These are phyloP conservation scores for Chalciporus pseudorubinellus DNA, from an alignment of 768 basidiomycete species.

Conservation along the genomic window DNA sequence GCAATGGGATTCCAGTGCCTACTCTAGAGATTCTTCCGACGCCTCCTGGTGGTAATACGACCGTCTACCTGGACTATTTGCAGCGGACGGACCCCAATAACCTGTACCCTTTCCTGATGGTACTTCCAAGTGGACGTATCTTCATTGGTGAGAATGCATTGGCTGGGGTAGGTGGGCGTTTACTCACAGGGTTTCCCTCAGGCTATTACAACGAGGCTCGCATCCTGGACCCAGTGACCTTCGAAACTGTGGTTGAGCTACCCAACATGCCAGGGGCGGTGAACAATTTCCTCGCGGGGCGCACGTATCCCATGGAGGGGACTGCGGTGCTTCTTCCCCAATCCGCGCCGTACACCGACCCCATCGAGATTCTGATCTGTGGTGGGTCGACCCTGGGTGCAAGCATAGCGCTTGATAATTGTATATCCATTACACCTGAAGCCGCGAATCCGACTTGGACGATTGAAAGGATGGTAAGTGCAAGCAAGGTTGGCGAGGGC, in stretches of 20 bases:
- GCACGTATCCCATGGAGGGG: slow-evolving; percentile 78
- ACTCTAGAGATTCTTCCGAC: slow-evolving; percentile 71
- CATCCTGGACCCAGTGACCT: slow-evolving; percentile 64
- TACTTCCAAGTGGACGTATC: slow-evolving; percentile 66
- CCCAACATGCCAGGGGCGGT: slow-evolving; percentile 79
- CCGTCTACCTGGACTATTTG: slow-evolving; percentile 62
- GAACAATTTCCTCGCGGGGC: slow-evolving; percentile 66
- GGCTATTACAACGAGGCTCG: slow-evolving; percentile 83
- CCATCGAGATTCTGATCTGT: slow-evolving; percentile 66
- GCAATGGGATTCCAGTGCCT: slow-evolving; percentile 63
- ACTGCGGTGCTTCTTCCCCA: slow-evolving; percentile 69
- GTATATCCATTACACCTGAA: slow-evolving; percentile 68
- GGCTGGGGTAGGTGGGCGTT: not conserved
- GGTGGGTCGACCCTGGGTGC: slow-evolving; percentile 68
- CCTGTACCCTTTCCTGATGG: slow-evolving; percentile 72
- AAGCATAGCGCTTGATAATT: slow-evolving; percentile 60
- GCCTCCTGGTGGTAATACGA: slow-evolving; percentile 60
- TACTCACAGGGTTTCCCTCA: slow-evolving; percentile 22
- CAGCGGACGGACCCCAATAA: slow-evolving; percentile 75
- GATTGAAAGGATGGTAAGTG: slow-evolving; percentile 73
- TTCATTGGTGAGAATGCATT: slow-evolving; percentile 55
- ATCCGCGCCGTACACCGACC: slow-evolving; percentile 69
- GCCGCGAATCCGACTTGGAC: slow-evolving; percentile 59
- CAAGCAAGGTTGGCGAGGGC: not conserved
- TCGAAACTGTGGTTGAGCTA: slow-evolving; percentile 54